Percentiles rank a stretch among this genome's conserved stretches.
These are phyloP conservation scores for Diospyros lotus DNA, from an alignment of 148 eudicot genomes.

Conservation along the genomic window DNA sequence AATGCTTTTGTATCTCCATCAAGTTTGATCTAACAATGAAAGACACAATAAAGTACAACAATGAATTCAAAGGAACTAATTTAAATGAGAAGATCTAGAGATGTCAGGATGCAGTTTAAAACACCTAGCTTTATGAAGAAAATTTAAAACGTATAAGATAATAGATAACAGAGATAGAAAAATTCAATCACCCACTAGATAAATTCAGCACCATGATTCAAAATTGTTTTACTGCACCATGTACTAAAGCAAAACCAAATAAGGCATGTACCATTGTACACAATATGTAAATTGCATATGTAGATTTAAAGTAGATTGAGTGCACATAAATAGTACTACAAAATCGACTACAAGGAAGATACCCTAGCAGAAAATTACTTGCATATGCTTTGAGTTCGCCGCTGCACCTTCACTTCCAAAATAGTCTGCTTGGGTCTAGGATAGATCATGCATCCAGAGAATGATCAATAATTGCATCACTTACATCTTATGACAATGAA, in stretches of 20 bases:
- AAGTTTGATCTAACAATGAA: not conserved
- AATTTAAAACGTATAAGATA: not conserved
- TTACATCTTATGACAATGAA: not conserved
- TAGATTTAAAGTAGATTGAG: not conserved
- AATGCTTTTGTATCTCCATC: not conserved
- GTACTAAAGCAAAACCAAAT: not conserved
- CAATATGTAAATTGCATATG: not conserved
- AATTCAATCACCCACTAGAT: not conserved
- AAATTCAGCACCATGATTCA: not conserved
- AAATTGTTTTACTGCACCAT: not conserved
- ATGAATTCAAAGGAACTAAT: not conserved
- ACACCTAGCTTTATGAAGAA: not conserved
- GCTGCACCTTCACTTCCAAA: slow-evolving; percentile 87
- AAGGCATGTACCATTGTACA: not conserved
- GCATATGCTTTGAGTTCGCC: slow-evolving; percentile 56
- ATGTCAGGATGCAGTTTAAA: not conserved
- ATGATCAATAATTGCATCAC: slow-evolving; percentile 3
- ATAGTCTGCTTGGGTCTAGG: slow-evolving; percentile 90
- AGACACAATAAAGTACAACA: not conserved
- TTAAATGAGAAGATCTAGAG: not conserved
- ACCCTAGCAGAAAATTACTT: slow-evolving; percentile 32
- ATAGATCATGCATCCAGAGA: slow-evolving; percentile 22
- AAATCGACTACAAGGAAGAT: not conserved
- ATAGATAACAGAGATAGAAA: not conserved
- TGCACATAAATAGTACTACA: not conserved